A percentile compares a stretch with the other conserved stretches of the same genome.
Conservation (phyloP, 139 green algal genomes). For the Asterochloris sp. region DNA sequence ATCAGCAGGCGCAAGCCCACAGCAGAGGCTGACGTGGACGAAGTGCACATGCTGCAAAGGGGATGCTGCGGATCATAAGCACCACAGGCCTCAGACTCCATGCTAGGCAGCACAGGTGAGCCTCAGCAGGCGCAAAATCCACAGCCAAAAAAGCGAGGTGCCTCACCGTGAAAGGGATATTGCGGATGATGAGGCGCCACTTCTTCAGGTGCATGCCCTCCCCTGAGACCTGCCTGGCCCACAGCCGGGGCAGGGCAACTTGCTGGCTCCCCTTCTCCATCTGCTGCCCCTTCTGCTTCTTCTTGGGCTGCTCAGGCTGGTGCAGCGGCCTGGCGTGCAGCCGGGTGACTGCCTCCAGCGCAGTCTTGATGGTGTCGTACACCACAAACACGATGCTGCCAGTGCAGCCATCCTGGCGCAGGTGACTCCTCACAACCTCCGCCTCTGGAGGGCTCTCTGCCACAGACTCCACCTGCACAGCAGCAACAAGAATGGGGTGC, state of each 20-base stretch:
- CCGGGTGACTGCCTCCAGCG: constrained; percentile 61
- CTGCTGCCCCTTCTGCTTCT: constrained; percentile 8
- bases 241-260: constrained; percentile 5
- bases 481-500: background rate
- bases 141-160: background rate
- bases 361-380: constrained; percentile 50
- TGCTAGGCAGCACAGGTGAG: no score
- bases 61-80: background rate
- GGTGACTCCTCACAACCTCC: constrained; percentile 37
- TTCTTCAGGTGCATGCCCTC: constrained; percentile 83
- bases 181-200: constrained; percentile 90
- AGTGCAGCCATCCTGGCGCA: constrained; percentile 77
- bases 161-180: constrained; percentile 80
- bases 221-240: constrained; percentile 65
- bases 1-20: no score
- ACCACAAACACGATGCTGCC: constrained; percentile 50
- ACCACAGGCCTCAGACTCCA: no score
- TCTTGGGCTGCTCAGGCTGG: background rate
- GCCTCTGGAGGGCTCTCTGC: constrained; percentile 41
- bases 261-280: background rate
- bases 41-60: background rate
- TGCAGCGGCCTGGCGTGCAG: constrained; percentile 55
- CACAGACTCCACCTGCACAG: constrained; percentile 54
- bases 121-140: background rate
- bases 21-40: no score